Evolutionary conservation across 1,284 basidiomycete species (phyloP).

Genomic region (Boletus holoroseus): DNA sequence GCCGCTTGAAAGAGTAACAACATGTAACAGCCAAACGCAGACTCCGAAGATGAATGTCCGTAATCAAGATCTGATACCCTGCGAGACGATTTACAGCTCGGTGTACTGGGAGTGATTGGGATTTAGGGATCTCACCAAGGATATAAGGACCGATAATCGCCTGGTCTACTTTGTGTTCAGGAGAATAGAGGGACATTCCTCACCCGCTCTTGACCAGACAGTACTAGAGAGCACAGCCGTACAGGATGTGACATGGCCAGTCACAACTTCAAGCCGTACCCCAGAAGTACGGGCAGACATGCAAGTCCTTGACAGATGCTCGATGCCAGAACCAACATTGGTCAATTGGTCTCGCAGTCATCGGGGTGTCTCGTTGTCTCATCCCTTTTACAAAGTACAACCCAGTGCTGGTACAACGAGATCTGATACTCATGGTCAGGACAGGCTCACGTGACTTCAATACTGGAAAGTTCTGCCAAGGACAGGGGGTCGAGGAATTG

Average conservation of each 20-base stretch:
- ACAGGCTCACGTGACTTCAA: slow-evolving; percentile 20
- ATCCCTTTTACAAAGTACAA: not conserved
- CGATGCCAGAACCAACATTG: not conserved
- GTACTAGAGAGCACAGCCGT: slow-evolving; percentile 19
- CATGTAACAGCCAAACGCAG: slow-evolving; percentile 67
- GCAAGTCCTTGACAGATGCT: not conserved
- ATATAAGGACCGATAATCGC: slow-evolving; percentile 67
- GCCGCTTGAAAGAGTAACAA: slow-evolving; percentile 58
- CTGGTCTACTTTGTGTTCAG: slow-evolving; percentile 34
- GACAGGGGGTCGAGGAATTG: slow-evolving; percentile 4
- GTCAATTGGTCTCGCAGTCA: not conserved
- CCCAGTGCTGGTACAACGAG: not conserved
- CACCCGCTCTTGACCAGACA: slow-evolving; percentile 19
- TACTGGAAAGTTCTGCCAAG: slow-evolving; percentile 25
- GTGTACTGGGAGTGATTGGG: not conserved
- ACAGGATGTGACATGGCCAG: slow-evolving; percentile 19
- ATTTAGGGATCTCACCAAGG: slow-evolving; percentile 49
- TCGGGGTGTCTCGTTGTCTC: no score
- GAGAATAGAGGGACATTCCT: slow-evolving; percentile 23
- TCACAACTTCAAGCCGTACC: not conserved
- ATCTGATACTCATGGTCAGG: not conserved
- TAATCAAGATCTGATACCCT: slow-evolving; percentile 76
- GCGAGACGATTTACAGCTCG: not conserved
- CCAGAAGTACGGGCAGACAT: not conserved
- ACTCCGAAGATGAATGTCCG: slow-evolving; percentile 81